Evolutionary conservation across 345 rosid genomes (phyloP).

Genomic region (Gossypium herbaceum): DNA sequence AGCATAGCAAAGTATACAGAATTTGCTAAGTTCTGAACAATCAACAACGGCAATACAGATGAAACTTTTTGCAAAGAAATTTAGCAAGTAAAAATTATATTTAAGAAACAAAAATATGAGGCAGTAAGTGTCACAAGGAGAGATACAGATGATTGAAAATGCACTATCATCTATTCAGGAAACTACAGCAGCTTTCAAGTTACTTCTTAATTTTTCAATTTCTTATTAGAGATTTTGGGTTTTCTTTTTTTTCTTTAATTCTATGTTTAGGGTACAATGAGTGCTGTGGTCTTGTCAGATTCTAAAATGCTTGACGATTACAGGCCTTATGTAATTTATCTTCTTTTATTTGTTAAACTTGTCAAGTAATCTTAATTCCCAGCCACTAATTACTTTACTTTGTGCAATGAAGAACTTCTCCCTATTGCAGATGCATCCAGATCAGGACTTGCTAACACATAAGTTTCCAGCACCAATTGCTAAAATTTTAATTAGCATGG

Average conservation of each 20-base stretch:
- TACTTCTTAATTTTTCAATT: neutral
- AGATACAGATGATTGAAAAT: neutral
- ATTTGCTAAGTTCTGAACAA: neutral
- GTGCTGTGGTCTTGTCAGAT: neutral
- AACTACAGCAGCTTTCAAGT: neutral
- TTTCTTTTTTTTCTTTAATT: neutral
- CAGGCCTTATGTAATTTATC: neutral
- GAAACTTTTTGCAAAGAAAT: conserved; percentile 5
- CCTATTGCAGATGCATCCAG: neutral
- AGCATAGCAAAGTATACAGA: neutral
- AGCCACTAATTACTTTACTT: neutral
- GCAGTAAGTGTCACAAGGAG: neutral
- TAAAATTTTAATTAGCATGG: neutral
- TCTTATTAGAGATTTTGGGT: neutral
- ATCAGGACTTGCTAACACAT: neutral
- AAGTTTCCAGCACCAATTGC: neutral
- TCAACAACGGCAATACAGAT: neutral
- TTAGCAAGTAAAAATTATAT: neutral
- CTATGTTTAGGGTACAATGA: neutral
- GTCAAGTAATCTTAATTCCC: neutral
- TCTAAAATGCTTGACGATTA: neutral
- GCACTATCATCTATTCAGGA: neutral
- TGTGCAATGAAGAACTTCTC: neutral
- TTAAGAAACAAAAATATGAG: neutral
- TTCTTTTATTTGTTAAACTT: neutral